Base-by-base conservation (phyloP, 2,329 filamentous ascomycete genomes). In the Zymoseptoria ardabiliae region DNA sequence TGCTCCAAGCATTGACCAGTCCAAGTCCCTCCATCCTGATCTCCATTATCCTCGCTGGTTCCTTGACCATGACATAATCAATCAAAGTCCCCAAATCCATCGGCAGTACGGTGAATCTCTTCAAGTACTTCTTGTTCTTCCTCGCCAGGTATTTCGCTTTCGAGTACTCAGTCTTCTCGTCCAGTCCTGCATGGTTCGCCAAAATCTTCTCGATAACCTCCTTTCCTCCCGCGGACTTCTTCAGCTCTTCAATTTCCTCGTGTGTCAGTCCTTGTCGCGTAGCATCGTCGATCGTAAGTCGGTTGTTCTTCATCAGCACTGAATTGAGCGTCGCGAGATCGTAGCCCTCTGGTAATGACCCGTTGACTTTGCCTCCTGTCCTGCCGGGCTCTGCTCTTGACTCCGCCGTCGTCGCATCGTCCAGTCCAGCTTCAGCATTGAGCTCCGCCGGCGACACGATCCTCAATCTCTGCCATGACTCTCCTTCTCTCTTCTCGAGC, bases 91-190 rank as follows among this genome's bases (percentile, higher is more conserved):
- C 81, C 13, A 95, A 85, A 70, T 97, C 91, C 66, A 97, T 77
- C 0, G 93, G 93, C 55, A 96, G 74, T 1, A 94, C 84, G 0
- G 89, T 90, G 70, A 99, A 97, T 11, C 91, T 82, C 68, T 89
- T 87, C 64, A 97, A 82, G 72, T 96, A 97, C 75, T 99, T 99
- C 72, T 87, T 92, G 64, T 90, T 88, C 78, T 99, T 99, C 52
- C 96, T 81, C 19, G 97, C 79, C 70, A 94, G 96, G 76, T 99
- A 99, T 74, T 99, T 99, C 50, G 93, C 92, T 59, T 97, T 79
- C 2, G 91, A 95, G 70, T 95, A 99, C 0, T 86, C 82, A 0
- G 94, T 97, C 80, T 99, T 99, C 77, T 97, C 89, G 66, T 96
- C 91, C 50, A 99, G 82, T 1, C 88, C 89, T 19, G 89, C 87